Conservation (phyloP, 2,329 filamentous ascomycete genomes). For the Hymenoscyphus albidus region DNA sequence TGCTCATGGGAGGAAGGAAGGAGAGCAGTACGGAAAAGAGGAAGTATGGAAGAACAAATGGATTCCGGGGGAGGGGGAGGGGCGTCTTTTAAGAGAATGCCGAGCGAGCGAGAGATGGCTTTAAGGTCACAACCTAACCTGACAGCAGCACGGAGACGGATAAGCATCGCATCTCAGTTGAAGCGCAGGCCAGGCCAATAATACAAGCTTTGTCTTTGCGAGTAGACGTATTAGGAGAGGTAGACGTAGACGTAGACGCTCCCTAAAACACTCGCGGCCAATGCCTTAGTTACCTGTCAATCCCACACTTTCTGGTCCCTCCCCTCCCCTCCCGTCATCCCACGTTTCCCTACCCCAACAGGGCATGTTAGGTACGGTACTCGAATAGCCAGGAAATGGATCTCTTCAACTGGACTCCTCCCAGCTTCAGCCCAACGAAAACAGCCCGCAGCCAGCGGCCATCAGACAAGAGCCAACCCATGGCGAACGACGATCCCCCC, state of each 20-base stretch:
- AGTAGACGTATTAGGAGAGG: too few relatives aligned
- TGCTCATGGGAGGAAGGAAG: slow-evolving; percentile 7
- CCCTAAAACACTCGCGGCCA: not conserved
- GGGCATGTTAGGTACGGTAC: not conserved
- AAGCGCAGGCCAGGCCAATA: not conserved
- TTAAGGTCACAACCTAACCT: not conserved
- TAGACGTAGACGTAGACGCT: not conserved
- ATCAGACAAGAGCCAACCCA: not conserved
- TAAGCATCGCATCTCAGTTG: not conserved
- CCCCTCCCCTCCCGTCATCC: not conserved
- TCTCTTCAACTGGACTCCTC: not conserved
- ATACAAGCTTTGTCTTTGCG: not conserved
- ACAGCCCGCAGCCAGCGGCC: not conserved
- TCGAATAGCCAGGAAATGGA: not conserved
- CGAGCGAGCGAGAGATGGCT: slow-evolving; percentile 16
- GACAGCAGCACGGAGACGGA: not conserved
- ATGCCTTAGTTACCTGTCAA: not conserved
- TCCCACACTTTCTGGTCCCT: too few relatives aligned
- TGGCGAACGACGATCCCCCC: not conserved
- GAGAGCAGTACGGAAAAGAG: slow-evolving; percentile 4
- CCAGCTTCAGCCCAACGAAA: not conserved
- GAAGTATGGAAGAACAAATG: slow-evolving; percentile 10
- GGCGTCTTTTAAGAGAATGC: slow-evolving; percentile 27
- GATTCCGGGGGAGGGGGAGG: slow-evolving; percentile 13
- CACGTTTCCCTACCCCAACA: not conserved